A percentile compares a stretch with the other conserved stretches of the same genome.
phyloP scores from a whole-genome alignment of 1,284 basidiomycete genomes.

The Irpex sp. region DNA sequence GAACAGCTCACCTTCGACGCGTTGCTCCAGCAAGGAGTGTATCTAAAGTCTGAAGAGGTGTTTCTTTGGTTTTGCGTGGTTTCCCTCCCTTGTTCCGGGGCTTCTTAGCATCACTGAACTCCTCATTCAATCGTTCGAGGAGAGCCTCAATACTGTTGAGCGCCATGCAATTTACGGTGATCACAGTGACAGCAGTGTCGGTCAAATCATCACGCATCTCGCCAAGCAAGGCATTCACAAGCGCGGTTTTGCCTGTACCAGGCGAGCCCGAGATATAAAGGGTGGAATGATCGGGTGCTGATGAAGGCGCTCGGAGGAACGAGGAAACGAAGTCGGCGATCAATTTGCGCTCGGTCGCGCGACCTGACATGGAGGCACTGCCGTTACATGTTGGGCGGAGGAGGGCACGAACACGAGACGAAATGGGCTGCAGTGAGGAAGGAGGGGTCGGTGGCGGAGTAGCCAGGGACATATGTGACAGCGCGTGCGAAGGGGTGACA shows the following conservation, averaged over 20 bases:
- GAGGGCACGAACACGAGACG: constrained; percentile 61
- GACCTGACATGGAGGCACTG: constrained; percentile 54
- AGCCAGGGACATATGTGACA: constrained; percentile 41
- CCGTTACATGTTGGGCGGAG: constrained; percentile 66
- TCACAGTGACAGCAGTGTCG: constrained; percentile 40
- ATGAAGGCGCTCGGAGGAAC: constrained; percentile 37
- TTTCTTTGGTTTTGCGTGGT: constrained; percentile 25
- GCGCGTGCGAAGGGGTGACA: constrained; percentile 29
- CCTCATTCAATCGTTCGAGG: constrained; percentile 65
- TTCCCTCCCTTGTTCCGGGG: constrained; percentile 32
- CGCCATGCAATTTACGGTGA: constrained; percentile 77
- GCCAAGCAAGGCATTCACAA: constrained; percentile 62
- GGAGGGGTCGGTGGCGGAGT: constrained; percentile 65
- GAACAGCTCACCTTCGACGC: constrained; percentile 24
- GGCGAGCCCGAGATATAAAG: constrained; percentile 79
- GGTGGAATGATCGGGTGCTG: constrained; percentile 32
- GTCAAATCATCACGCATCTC: constrained; percentile 31
- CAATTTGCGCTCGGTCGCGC: constrained; percentile 52
- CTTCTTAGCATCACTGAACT: constrained; percentile 35
- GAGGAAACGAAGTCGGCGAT: constrained; percentile 56
- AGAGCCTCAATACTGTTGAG: constrained; percentile 60
- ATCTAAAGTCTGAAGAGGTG: constrained; percentile 40
- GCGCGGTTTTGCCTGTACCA: constrained; percentile 79
- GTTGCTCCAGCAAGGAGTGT: constrained; percentile 26
- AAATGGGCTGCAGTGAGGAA: constrained; percentile 47